Evolutionary conservation across 768 basidiomycete species (phyloP), one percentile per base, ranked within the genome.

Genomic region (Leccinum boreale): DNA sequence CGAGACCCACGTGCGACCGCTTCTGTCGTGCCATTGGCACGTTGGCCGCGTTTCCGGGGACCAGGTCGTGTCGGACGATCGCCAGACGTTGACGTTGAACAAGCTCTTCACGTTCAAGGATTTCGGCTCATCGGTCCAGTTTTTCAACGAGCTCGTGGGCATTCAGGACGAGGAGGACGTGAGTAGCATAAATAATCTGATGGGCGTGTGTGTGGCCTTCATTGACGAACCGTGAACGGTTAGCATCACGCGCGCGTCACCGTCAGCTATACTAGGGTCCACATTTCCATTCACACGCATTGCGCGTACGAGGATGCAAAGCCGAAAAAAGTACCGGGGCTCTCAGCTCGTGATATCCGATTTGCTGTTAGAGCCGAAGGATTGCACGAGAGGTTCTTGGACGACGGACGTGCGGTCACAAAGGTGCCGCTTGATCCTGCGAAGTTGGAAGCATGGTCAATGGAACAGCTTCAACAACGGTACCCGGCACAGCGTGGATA

Each of bases 281-380:
- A 65, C 17, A 31, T 73, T 50, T 63, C 59, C 28, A 26, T 58
- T 9, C 69, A 73, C 47, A 73, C 71, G 3, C 71, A 73, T 29
- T 53, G 63, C 19, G 73, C 73, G 6, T 61, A 65, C 36, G 28
- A 48, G n/a, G 66, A 60, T 12, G 48, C 49, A 5, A 56, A 58
- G 17, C 45, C 63, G 29, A 48, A 54, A 56, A 58, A 59, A 52
- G 39, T 71, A 29, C 73, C 81, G 0, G 79, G 81, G 12, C 75
- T 84, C 46, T 84, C 84, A 1, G 64, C 70, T 5, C 79, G 79
- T 29, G 84, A 85, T 59, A 55, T 83, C 31, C 79, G 82, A 48
- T 67, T 83, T 33, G 83, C 81, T 8, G 66, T 69, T 8, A 68
- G 70, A 12, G 61, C 79, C n/a, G 81, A 85, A 60, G 57, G 58